Evolutionary conservation across 305 asterid genomes (phyloP), one percentile per base, ranked within the genome.

Genomic region (Petunia hybrid): DNA sequence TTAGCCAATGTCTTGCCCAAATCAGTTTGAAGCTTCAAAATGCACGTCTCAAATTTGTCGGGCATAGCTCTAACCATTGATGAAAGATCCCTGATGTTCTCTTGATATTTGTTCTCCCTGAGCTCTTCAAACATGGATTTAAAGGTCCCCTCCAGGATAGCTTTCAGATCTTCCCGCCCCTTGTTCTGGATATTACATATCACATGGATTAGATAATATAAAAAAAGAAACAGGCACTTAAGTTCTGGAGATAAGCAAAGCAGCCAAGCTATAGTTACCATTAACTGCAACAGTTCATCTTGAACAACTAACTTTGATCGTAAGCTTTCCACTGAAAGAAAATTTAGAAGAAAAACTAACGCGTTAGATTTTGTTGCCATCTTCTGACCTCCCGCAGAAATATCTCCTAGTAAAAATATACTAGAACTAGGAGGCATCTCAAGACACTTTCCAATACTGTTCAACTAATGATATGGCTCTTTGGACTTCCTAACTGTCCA

Each of bases 91-190:
- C 82, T 82, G 38, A 82, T 82, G 85, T 81, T 87, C 84, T 87
- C 92, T 83, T 80, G 88, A 84, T 86, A 82, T 82, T 43, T 62
- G 65, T 77, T 86, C 87, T 85, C 90, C 86, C 86, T 87, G 75
- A 89, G 81, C 85, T 90, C 93, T 83, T 86, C 94, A 43, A 88
- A 78, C 83, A 93, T 80, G 68, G 89, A 85, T 85, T 89, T 91
- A 78, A 90, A 80, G 84, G 87, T 86, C 83, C 60, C 69, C 67
- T 90, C 92, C 77, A 92, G 66, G 84, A 87, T 75, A 68, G 82
- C 85, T 92, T 91, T 92, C 89, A 94, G 81, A 88, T 91, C 93
- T 87, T 92, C 96, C 88, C 86, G 97, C 83, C 93, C 94, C 87
- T 90, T 92, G 81, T 60, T 89, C 98, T 92, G 89, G 81, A 82